Evolutionary conservation across 1,139 yeast species (phyloP).

Genomic region (Pichia cactophila): DNA sequence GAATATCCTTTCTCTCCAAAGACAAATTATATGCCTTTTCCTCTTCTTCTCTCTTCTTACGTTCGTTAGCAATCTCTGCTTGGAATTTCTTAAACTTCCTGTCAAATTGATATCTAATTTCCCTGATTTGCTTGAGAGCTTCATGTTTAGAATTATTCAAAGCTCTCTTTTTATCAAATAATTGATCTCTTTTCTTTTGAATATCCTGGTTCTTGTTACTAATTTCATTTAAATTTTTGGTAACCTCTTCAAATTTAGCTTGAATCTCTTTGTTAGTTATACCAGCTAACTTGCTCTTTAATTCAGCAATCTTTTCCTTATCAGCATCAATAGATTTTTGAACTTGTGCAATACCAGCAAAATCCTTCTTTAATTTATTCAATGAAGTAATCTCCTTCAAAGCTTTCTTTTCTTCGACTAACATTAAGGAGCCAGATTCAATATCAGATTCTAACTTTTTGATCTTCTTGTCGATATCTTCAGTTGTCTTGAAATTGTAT

Average conservation of each 20-base stretch:
- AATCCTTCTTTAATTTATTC: slow-evolving; percentile 77
- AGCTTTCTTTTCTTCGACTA: slow-evolving; percentile 85
- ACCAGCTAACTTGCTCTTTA: slow-evolving; percentile 61
- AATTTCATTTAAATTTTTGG: slow-evolving; percentile 55
- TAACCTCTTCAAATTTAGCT: slow-evolving; percentile 51
- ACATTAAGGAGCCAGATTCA: slow-evolving; percentile 72
- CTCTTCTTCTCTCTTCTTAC: slow-evolving; percentile 62
- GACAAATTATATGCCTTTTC: slow-evolving; percentile 28
- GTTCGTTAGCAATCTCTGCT: slow-evolving; percentile 61
- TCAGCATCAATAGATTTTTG: slow-evolving; percentile 79
- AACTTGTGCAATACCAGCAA: slow-evolving; percentile 62
- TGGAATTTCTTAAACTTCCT: slow-evolving; percentile 66
- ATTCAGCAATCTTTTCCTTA: slow-evolving; percentile 64
- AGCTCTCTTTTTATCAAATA: slow-evolving; percentile 61
- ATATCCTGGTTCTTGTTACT: slow-evolving; percentile 54
- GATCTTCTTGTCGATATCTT: slow-evolving; percentile 74
- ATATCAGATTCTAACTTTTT: slow-evolving; percentile 63
- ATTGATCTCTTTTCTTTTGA: slow-evolving; percentile 56
- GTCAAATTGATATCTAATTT: slow-evolving; percentile 61
- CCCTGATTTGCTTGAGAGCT: slow-evolving; percentile 54
- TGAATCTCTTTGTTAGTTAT: slow-evolving; percentile 49
- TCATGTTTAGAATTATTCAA: slow-evolving; percentile 66
- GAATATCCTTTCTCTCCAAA: slow-evolving; percentile 26
- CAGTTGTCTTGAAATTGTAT: slow-evolving; percentile 61
- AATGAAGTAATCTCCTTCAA: slow-evolving; percentile 81